Conservation (phyloP, 805 yeast genomes). For the Kuraishia capsulata region DNA sequence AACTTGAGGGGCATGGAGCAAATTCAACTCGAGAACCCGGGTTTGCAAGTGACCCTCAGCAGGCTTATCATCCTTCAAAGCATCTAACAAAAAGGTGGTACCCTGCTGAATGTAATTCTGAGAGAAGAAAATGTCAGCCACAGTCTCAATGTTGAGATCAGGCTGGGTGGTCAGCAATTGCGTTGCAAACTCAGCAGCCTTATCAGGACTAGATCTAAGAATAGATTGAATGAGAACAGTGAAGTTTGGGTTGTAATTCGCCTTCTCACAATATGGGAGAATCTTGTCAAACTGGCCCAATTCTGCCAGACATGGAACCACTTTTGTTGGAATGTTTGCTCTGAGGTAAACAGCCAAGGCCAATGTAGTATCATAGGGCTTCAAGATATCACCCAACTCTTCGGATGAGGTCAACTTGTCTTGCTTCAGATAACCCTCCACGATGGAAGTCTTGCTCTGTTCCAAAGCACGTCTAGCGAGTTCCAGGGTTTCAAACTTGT, state of each 20-base stretch:
- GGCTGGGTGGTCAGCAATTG: conserved; percentile 60
- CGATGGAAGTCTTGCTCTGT: conserved; percentile 86
- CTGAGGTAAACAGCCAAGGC: conserved; percentile 89
- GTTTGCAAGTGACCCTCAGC: conserved; percentile 96
- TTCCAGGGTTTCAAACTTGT: conserved; percentile 89
- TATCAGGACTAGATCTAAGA: conserved; percentile 91
- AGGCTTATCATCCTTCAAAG: conserved; percentile 87
- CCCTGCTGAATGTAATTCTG: conserved; percentile 96
- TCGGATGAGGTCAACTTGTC: conserved; percentile 93
- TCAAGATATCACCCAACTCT: conserved; percentile 93
- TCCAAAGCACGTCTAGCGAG: conserved; percentile 92
- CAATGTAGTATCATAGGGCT: conserved; percentile 74
- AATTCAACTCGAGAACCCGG: conserved; percentile 82
- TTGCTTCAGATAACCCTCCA: conserved; percentile 95
- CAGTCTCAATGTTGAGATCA: conserved; percentile 70
- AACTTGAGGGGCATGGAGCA: conserved; percentile 96
- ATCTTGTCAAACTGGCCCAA: conserved; percentile 95
- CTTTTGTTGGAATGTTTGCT: conserved; percentile 77
- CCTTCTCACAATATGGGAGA: conserved; percentile 86
- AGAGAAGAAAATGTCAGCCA: conserved; percentile 89
- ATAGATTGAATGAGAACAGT: conserved; percentile 83
- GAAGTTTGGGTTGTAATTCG: conserved; percentile 82
- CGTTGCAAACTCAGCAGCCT: conserved; percentile 94
- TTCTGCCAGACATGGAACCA: conserved; percentile 87
- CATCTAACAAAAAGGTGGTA: conserved; percentile 93